phyloP scores from a whole-genome alignment of 1,139 yeast genomes.

The Pichia sp. region DNA sequence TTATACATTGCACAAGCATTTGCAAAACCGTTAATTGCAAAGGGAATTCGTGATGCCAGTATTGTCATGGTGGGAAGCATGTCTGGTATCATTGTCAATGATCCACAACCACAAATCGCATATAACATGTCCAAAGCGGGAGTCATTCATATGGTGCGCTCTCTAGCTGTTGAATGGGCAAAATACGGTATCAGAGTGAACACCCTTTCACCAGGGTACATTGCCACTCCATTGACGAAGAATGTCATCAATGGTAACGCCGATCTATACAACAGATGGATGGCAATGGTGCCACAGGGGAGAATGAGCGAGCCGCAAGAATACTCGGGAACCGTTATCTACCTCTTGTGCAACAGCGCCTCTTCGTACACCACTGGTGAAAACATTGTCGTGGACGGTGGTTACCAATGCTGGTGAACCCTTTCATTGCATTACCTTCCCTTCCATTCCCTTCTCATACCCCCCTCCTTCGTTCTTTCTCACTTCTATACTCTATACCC shows the following conservation, averaged over 20 bases:
- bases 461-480: not conserved
- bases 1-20: slow-evolving; percentile 57
- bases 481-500: not conserved
- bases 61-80: slow-evolving; percentile 74
- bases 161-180: slow-evolving; percentile 85
- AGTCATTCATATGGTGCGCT: slow-evolving; percentile 66
- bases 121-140: slow-evolving; percentile 88
- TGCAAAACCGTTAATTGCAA: slow-evolving; percentile 60
- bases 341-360: slow-evolving; percentile 67
- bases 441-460: not conserved
- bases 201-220: slow-evolving; percentile 77
- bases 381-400: slow-evolving; percentile 82
- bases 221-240: slow-evolving; percentile 57
- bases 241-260: slow-evolving; percentile 48
- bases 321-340: slow-evolving; percentile 76
- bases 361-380: slow-evolving; percentile 79
- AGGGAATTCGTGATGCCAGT: slow-evolving; percentile 47
- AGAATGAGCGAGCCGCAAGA: slow-evolving; percentile 78
- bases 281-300: slow-evolving; percentile 61
- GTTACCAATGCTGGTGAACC: slow-evolving; percentile 53
- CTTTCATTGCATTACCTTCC: slow-evolving; percentile 45
- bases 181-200: slow-evolving; percentile 69
- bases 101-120: slow-evolving; percentile 80
- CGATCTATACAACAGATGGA: slow-evolving; percentile 50
- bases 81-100: slow-evolving; percentile 79